Evolutionary conservation across 2,329 filamentous ascomycete species (phyloP), one percentile per base, ranked within the genome.

Genomic region (Lachnellula hyalina): DNA sequence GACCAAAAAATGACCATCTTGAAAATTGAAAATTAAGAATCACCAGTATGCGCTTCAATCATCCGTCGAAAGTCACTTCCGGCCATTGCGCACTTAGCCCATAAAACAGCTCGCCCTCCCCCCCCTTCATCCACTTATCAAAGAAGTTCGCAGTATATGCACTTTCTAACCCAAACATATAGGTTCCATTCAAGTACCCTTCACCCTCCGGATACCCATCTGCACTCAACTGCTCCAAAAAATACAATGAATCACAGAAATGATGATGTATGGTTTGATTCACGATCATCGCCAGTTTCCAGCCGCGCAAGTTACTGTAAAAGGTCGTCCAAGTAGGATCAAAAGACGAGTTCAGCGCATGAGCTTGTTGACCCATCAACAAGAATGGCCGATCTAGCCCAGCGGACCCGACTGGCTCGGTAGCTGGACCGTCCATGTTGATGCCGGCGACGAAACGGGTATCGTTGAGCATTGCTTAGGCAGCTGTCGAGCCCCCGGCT

Each of bases 371-470:
- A 3, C 63, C 66, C 34, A 70, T 60, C 2, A 66, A 35, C 21
- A 72, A 32, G 51, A 72, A 70, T 0, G 7, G 70, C 61, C 62
- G 50, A 1, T 44, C 35, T 19, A 69, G 58, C 2, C 68, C 69
- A 3, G 49, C 19, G 3, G 60, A 49, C 3, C 59, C 46, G 8
- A 61, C 66, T 9, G 61, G 56, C 5, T 66, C 66, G 32, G 60
- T 63, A 46, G 72, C 63, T 0, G 49, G 46, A 4, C 73, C 72
- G 51, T 74, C 73, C 17, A 73, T 56, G 52, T 72, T 71, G 7
- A 72, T 58, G 9, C 70, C 71, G 2, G 63, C 68, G 1, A 61
- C 54, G 41, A 73, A 61, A 14, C 69, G 61, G 2, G 52, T 38
- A 19, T 71, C 68, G 14, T 57, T 52, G 4, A 64, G 54, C 53